Evolutionary conservation across 495 filamentous ascomycete genomes (phyloP).

Genomic region (Podospora pseudopauciseta): DNA sequence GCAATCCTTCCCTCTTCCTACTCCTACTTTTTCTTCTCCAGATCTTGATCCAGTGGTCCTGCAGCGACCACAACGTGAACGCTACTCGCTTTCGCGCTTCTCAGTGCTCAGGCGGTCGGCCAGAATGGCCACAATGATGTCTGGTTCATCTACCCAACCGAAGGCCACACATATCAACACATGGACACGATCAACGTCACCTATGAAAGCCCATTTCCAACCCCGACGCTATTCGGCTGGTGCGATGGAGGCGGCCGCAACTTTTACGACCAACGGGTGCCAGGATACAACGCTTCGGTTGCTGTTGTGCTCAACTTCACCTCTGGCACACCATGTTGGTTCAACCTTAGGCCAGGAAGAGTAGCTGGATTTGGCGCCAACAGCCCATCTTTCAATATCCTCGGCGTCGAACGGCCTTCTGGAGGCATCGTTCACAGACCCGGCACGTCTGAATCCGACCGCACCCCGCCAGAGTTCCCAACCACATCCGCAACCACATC

Average conservation of each 20-base stretch:
- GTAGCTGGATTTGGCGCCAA: not conserved
- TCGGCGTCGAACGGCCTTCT: not conserved
- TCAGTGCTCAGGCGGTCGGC: not conserved
- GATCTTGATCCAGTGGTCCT: not conserved
- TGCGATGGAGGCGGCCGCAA: not conserved
- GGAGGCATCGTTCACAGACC: not conserved
- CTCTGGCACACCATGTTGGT: not conserved
- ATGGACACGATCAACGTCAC: conserved; percentile 3
- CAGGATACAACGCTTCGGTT: not conserved
- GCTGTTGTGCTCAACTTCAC: not conserved
- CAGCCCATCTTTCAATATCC: not conserved
- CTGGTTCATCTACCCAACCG: conserved; percentile 2
- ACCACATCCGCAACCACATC: not conserved
- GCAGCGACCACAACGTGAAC: not conserved
- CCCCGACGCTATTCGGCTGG: not conserved
- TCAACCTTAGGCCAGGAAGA: not conserved
- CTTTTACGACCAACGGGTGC: not conserved
- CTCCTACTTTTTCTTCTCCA: not conserved
- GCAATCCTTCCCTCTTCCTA: not conserved
- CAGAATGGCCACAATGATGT: not conserved
- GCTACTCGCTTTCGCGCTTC: not conserved
- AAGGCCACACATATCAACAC: not conserved
- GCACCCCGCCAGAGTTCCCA: not conserved
- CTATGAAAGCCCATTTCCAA: not conserved
- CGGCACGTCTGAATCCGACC: not conserved